Evolutionary conservation across 192 early-diverging fungal species (phyloP).

Genomic region (Umbelopsis vinacea): DNA sequence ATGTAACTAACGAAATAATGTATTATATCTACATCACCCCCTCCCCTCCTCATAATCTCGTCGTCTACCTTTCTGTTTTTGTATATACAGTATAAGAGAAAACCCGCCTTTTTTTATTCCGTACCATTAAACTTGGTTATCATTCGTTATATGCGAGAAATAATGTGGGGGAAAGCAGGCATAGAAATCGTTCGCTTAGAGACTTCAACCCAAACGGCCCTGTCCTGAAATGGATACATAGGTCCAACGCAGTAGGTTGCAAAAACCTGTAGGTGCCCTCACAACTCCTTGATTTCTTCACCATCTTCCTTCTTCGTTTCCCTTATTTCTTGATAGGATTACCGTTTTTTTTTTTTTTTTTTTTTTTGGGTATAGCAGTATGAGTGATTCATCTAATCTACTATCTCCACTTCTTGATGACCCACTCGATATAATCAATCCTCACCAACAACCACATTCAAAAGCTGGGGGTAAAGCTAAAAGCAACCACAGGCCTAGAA

Average conservation of each 20-base stretch:
- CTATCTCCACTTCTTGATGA: background rate
- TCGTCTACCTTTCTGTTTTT: background rate
- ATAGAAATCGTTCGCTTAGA: background rate
- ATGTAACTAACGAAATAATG: background rate
- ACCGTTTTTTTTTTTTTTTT: too few species aligned
- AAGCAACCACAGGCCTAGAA: too few species aligned
- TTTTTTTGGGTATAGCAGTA: too few species aligned
- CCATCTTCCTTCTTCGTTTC: background rate
- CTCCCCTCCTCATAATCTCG: background rate
- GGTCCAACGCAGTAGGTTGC: too few species aligned
- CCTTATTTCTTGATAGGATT: background rate
- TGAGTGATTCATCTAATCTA: background rate
- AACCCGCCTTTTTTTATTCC: background rate
- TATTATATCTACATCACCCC: background rate
- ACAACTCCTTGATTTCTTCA: background rate
- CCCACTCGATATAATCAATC: too few species aligned
- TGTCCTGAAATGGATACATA: background rate
- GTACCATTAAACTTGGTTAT: too few species aligned
- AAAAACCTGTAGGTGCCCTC: background rate
- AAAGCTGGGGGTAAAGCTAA: too few species aligned
- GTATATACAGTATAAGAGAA: too few species aligned
- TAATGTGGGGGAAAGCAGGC: too few species aligned
- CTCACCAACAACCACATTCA: too few species aligned
- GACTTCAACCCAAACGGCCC: background rate
- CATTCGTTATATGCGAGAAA: too few species aligned